Evolutionary conservation across 805 yeast genomes (phyloP), one percentile per base, ranked within the genome.

Genomic region (Kodamaea kakaduensis): DNA sequence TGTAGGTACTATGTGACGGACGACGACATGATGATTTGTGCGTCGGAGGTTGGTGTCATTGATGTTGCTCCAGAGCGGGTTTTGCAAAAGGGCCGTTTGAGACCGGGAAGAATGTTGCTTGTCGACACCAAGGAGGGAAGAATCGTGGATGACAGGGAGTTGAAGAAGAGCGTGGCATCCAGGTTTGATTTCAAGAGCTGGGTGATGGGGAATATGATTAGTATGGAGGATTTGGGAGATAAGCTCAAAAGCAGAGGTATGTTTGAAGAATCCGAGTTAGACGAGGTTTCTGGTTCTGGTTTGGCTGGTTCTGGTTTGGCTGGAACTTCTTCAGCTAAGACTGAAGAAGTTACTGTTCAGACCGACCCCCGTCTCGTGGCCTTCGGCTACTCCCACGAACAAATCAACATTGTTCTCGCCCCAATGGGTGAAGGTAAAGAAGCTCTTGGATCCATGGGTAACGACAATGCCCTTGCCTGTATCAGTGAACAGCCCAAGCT

Each of bases 361-460:
- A 68, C 78, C 27, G 97, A 93, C 57, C 86, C 95, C 25, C 73
- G 93, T 48, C 70, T 90, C 42, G 67, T 77, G 40, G 90, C 97
- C 2, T 84, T 84, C 55, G 97, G 96, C 37, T 90, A 88, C 69
- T 83, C 96, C n/a, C 82, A 81, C 52, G 98, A 90, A 65, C 97
- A 90, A 64, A 72, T 89, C 42, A 74, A 86, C 25, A 61, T 86
- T 37, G 66, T 93, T 26, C 69, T 90, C 48, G 93, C 84, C 6
- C 97, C 97, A 43, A 93, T 90, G 98, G 97, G 95, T 26, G 82
- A 78, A 47, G 96, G 90, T 42, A 90, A 89, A 57, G 98, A 90
- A 66, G 88, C 97, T 9, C 72, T 90, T 35, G 97, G 98, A 12
- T 89, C 97, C 13, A 90, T 90, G 98, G 98, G 98, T 71, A 90